Conservation (phyloP, 305 asterid genomes). For the Monarda citriodora region DNA sequence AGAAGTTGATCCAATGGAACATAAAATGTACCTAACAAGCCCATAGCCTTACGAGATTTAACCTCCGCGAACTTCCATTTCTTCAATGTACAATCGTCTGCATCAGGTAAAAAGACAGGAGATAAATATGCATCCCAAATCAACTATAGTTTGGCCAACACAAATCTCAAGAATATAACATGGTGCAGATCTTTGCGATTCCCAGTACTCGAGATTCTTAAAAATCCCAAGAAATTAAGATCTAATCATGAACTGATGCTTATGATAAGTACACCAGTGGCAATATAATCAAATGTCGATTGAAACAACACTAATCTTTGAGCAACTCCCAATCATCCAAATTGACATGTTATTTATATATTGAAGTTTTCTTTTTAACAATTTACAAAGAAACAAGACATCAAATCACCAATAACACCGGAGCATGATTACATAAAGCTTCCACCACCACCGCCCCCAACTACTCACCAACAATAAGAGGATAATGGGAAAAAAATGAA, state of each 20-base stretch:
- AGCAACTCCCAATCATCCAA: slow-evolving; percentile 16
- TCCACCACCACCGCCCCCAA: slow-evolving; percentile 19
- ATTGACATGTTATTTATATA: neutral
- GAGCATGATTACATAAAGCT: slow-evolving; percentile 1
- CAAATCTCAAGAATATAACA: slow-evolving; percentile 7
- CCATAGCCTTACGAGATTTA: slow-evolving; percentile 55
- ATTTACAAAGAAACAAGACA: neutral
- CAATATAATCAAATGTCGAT: slow-evolving; percentile 18
- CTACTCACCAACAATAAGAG: slow-evolving; percentile 1
- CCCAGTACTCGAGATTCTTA: slow-evolving; percentile 8
- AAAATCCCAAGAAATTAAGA: slow-evolving; percentile 9
- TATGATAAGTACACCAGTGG: slow-evolving; percentile 11
- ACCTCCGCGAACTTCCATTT: slow-evolving; percentile 84
- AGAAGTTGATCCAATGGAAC: neutral
- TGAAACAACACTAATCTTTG: slow-evolving; percentile 6
- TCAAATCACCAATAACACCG: slow-evolving; percentile 6
- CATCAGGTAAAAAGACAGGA: neutral
- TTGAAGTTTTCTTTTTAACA: slow-evolving; percentile 7
- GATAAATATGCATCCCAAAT: neutral
- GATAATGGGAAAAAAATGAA: neutral
- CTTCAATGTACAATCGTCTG: slow-evolving; percentile 30
- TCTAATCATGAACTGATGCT: slow-evolving; percentile 5
- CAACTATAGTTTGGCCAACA: neutral
- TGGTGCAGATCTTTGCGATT: neutral
- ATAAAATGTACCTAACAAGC: slow-evolving; percentile 47